phyloP scores from a whole-genome alignment of 805 yeast species.

The Metschnikowia sp. region DNA sequence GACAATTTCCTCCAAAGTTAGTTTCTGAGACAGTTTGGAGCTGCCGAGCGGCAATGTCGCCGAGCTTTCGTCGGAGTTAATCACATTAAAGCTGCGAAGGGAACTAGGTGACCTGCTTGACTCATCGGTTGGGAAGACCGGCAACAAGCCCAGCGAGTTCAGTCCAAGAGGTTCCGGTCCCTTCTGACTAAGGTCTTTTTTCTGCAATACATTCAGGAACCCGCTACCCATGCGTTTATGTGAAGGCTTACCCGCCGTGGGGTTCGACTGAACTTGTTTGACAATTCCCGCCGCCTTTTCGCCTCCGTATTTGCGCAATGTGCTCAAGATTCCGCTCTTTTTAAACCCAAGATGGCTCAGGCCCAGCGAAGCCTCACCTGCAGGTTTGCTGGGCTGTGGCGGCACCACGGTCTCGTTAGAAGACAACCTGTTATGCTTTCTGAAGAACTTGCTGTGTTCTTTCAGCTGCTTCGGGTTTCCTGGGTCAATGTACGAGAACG shows the following conservation, averaged over 20 bases:
- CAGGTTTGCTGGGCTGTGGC: background rate
- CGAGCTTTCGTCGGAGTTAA: conserved; percentile 3
- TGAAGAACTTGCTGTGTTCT: conserved; percentile 47
- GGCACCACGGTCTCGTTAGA: conserved; percentile 1
- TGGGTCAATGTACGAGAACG: conserved; percentile 39
- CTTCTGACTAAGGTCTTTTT: background rate
- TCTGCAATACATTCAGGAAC: conserved; percentile 4
- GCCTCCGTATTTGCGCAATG: conserved; percentile 39
- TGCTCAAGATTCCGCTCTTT: conserved; percentile 37
- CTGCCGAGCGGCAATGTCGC: background rate
- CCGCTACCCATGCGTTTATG: conserved; percentile 9
- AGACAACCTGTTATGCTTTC: conserved; percentile 61
- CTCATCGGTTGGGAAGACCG: background rate
- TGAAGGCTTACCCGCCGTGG: conserved; percentile 1
- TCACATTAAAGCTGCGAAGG: conserved; percentile 6
- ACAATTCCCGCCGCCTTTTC: conserved; percentile 38
- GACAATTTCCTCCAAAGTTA: conserved; percentile 2
- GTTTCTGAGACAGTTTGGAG: background rate
- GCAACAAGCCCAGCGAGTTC: conserved; percentile 1
- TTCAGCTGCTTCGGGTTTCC: conserved; percentile 20
- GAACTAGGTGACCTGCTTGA: conserved; percentile 12
- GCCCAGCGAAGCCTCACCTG: conserved; percentile 9
- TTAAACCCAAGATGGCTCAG: conserved; percentile 11
- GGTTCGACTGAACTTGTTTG: conserved; percentile 22
- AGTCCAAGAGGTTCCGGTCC: background rate